Conservation (phyloP, 306 rosid species). For the Lithocarpus polystachyus region DNA sequence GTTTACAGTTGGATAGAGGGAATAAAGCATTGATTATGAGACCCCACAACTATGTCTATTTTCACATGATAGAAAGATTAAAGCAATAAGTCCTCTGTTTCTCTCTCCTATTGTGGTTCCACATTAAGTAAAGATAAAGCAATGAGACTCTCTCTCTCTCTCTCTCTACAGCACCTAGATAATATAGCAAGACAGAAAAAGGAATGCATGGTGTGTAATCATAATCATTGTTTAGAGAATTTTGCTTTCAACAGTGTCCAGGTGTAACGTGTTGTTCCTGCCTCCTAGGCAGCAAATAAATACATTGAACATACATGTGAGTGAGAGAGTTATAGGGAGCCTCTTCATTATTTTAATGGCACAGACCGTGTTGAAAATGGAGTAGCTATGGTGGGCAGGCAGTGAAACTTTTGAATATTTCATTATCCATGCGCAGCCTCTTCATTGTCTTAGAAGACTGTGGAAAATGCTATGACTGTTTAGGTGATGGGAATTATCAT, state of each 20-base stretch:
- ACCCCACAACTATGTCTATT: constrained; percentile 40
- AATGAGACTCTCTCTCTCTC: constrained; percentile 18
- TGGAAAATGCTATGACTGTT: background rate
- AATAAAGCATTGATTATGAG: constrained; percentile 38
- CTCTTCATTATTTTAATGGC: background rate
- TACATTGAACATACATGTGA: constrained; percentile 1
- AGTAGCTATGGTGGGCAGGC: too few relatives aligned
- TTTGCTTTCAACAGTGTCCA: background rate
- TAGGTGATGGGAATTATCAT: background rate
- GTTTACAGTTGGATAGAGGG: constrained; percentile 32
- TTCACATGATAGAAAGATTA: constrained; percentile 30
- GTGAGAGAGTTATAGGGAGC: background rate
- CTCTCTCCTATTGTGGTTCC: constrained; percentile 20
- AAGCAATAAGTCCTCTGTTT: constrained; percentile 23
- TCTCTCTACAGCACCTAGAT: constrained; percentile 11
- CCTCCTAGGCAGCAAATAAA: background rate
- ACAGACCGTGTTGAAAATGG: background rate
- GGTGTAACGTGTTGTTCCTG: constrained; percentile 1
- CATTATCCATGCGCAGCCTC: constrained; percentile 7
- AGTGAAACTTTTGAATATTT: background rate
- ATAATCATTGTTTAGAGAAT: background rate
- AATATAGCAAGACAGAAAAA: background rate
- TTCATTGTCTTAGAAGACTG: constrained; percentile 1
- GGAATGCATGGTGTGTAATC: background rate
- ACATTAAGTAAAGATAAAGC: constrained; percentile 41